phyloP scores from a whole-genome alignment of 306 rosid species.

The Vachellia collinsii region DNA sequence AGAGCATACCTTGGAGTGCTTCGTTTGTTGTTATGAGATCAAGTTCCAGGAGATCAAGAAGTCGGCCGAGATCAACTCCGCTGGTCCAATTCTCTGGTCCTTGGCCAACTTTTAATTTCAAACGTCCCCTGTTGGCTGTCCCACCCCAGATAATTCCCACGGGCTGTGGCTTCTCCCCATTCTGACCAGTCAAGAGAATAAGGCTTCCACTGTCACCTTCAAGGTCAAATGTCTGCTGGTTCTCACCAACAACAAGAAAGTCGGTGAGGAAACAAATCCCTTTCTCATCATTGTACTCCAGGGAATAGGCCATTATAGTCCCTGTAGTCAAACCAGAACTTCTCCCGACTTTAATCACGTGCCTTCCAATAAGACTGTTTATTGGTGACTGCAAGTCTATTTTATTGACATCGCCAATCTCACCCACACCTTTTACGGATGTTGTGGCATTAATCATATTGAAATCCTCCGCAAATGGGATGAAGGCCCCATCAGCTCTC shows the following conservation, averaged over 20 bases:
- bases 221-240: constrained; percentile 96
- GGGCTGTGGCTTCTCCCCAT: constrained; percentile 80
- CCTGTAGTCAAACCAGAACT: constrained; percentile 97
- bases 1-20: constrained; percentile 66
- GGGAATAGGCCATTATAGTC: constrained; percentile 93
- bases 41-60: constrained; percentile 92
- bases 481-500: constrained; percentile 98
- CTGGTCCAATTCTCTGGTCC: constrained; percentile 99
- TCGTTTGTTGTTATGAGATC: constrained; percentile 83
- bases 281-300: constrained; percentile 95
- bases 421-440: constrained; percentile 81
- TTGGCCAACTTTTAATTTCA: constrained; percentile 87
- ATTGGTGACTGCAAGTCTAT: constrained; percentile 96
- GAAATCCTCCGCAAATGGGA: constrained; percentile 89
- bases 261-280: constrained; percentile 98
- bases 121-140: constrained; percentile 94
- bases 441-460: constrained; percentile 70
- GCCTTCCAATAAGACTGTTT: constrained; percentile 87
- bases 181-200: constrained; percentile 79
- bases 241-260: constrained; percentile 98
- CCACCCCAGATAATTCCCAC: constrained; percentile 99
- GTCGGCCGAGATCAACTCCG: constrained; percentile 99
- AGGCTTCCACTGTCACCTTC: constrained; percentile 99
- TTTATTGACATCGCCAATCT: constrained; percentile 81
- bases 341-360: constrained; percentile 95